Evolutionary conservation across 257 asterid species (phyloP).

Genomic region (Cruciata laevipes): DNA sequence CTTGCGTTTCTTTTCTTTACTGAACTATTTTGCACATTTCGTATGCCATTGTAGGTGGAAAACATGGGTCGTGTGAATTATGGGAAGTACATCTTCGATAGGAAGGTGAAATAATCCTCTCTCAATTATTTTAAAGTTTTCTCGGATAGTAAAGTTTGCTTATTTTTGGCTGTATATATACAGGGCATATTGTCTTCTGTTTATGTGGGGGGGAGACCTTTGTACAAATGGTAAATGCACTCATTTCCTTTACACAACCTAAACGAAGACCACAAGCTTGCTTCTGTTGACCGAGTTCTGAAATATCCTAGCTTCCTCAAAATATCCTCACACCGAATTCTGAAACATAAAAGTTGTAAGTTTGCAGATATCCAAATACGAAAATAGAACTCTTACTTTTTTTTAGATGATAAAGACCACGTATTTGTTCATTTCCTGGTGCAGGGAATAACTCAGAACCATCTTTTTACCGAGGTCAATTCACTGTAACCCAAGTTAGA

Average conservation of each 20-base stretch:
- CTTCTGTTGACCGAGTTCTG: too few relatives aligned
- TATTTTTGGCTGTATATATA: constrained; percentile 27
- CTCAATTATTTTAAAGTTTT: constrained; percentile 3
- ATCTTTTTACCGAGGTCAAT: constrained; percentile 59
- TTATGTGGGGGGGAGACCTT: constrained; percentile 49
- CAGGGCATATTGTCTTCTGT: constrained; percentile 88
- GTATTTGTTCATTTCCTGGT: constrained; percentile 1
- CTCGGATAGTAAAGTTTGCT: not conserved
- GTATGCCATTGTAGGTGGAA: constrained; percentile 57
- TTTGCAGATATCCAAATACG: not conserved
- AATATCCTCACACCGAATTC: constrained; percentile 22
- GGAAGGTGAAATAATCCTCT: constrained; percentile 50
- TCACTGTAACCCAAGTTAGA: constrained; percentile 40
- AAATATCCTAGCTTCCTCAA: constrained; percentile 13
- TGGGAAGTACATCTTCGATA: constrained; percentile 66
- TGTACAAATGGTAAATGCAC: constrained; percentile 69
- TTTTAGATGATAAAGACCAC: not conserved
- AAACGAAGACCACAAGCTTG: constrained; percentile 34
- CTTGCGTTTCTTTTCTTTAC: too few relatives aligned
- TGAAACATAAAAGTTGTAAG: constrained; percentile 36
- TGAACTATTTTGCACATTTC: constrained; percentile 6
- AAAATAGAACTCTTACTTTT: not conserved
- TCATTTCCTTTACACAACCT: constrained; percentile 59
- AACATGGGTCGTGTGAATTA: constrained; percentile 96
- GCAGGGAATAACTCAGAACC: constrained; percentile 53